Percentiles rank a stretch among this genome's conserved stretches.
These are phyloP conservation scores for Epichloe baconii DNA, from an alignment of 2,329 filamentous ascomycete species.

Conservation along the genomic window DNA sequence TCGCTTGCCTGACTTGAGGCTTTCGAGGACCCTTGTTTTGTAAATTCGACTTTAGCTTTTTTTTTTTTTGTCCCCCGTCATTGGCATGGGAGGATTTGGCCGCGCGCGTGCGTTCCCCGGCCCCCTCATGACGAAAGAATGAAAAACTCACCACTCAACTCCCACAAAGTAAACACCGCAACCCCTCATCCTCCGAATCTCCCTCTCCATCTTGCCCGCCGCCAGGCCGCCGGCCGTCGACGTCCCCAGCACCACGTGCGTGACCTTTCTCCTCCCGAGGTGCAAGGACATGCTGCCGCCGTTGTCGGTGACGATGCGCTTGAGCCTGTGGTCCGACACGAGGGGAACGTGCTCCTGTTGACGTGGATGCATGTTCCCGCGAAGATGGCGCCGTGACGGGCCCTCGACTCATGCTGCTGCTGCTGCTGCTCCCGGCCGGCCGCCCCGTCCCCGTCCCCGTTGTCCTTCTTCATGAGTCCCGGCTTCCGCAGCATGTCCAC, in stretches of 20 bases:
- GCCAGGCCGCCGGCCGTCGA: conserved; percentile 63
- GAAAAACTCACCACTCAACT: conserved; percentile 57
- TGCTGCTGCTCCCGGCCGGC: too few relatives aligned
- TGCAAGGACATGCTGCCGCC: conserved; percentile 60
- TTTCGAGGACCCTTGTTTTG: conserved; percentile 60
- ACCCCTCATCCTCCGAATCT: conserved; percentile 55
- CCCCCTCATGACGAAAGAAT: too few relatives aligned
- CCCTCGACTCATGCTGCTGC: neutral
- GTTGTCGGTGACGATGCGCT: conserved; percentile 60
- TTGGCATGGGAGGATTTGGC: too few relatives aligned
- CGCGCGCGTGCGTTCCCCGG: too few relatives aligned
- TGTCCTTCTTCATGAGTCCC: conserved; percentile 12
- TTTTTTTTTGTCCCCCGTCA: too few relatives aligned
- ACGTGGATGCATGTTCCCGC: conserved; percentile 63
- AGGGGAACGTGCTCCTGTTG: conserved; percentile 71
- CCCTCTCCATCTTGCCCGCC: conserved; percentile 64
- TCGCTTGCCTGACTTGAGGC: conserved; percentile 61
- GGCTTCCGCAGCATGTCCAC: conserved; percentile 39
- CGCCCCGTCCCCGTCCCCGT: too few relatives aligned
- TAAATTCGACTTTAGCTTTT: neutral
- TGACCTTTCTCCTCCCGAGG: conserved; percentile 61
- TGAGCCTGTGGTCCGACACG: conserved; percentile 77
- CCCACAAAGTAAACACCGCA: conserved; percentile 65
- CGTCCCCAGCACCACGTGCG: conserved; percentile 70
- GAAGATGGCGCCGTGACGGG: conserved; percentile 39